Evolutionary conservation across 78 protist species (phyloP), one percentile per base, ranked within the genome.

Genomic region (Monocercomonoides exilis): DNA sequence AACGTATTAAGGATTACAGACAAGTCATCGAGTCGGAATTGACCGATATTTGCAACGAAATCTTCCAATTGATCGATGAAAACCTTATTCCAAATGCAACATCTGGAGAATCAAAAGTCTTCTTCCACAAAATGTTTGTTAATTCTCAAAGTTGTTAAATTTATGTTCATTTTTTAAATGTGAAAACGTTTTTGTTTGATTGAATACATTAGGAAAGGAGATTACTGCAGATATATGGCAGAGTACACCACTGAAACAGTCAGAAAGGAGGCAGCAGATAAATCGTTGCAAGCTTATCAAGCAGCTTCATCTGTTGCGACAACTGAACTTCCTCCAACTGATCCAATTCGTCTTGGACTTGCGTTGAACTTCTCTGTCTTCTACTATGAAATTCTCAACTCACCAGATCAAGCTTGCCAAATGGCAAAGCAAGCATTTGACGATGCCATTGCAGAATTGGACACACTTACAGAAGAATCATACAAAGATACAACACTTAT

Each of bases 281-380:
- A 84, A 2, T 44, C 91, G 5, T 45, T 70, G 38, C 80, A n/a
- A 21, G 84, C 85, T 21, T 92, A 92, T 84, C 3, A 3, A 29
- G 0, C 0, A 21, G 94, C 92, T 38, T 38, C 46, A 6, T 94
- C 93, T 77, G 70, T 92, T 5, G 97, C 97, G 43, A 2, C 81
- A 43, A 42, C 77, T 2, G 94, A 95, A 81, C 91, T 96, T 43
- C 90, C 95, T 38, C 96, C 98, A 42, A 97, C 98, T 29, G 91
- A 96, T 94, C 99, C 99, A 45, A 94, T 94, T 91, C 97, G 99
- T 45, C 92, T 98, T 3, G 99, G 99, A 81, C 94, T 97, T 0
- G 99, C 99, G 84, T 95, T 98, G 86, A 98, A 97, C 96, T 96
- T 95, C 94, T 94, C 98, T 29, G 99, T 97, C 77, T 98, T 96